Percentiles rank a stretch among this genome's conserved stretches.
Conservation (phyloP, 768 basidiomycete genomes). For the Pleurotus pulmonarius region DNA sequence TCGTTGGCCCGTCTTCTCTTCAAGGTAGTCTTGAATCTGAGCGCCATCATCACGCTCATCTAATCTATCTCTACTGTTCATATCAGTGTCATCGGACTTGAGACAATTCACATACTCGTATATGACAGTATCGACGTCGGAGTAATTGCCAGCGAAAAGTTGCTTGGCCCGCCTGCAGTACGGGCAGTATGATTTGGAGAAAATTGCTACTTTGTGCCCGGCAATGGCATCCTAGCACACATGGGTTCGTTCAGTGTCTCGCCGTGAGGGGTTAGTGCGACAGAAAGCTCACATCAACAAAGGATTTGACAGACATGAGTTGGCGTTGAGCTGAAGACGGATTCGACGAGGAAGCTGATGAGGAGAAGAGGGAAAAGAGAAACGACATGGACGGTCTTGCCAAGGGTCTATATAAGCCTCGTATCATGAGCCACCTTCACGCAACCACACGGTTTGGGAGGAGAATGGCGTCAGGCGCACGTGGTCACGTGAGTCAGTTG, state of each 20-base stretch:
- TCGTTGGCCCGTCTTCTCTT: conserved; percentile 43
- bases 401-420: conserved; percentile 8
- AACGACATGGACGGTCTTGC: conserved; percentile 13
- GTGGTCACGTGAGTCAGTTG: no score
- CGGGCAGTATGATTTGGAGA: conserved; percentile 39
- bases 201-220: conserved; percentile 36
- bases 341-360: conserved; percentile 26
- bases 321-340: conserved; percentile 19
- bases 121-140: conserved; percentile 21
- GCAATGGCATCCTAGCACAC: conserved; percentile 27
- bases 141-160: conserved; percentile 23
- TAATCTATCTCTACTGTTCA: conserved; percentile 24
- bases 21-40: conserved; percentile 50
- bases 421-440: neutral
- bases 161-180: conserved; percentile 33
- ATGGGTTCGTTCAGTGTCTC: neutral
- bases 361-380: conserved; percentile 20
- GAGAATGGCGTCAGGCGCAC: no score
- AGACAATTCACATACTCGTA: conserved; percentile 27
- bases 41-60: conserved; percentile 40
- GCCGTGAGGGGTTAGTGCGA: neutral
- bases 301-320: conserved; percentile 31
- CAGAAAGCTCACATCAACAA: conserved; percentile 37
- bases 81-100: neutral
- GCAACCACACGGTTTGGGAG: no score